These are phyloP conservation scores for Colletotrichum incanum DNA, from an alignment of 2,329 filamentous ascomycete species.

Conservation along the genomic window DNA sequence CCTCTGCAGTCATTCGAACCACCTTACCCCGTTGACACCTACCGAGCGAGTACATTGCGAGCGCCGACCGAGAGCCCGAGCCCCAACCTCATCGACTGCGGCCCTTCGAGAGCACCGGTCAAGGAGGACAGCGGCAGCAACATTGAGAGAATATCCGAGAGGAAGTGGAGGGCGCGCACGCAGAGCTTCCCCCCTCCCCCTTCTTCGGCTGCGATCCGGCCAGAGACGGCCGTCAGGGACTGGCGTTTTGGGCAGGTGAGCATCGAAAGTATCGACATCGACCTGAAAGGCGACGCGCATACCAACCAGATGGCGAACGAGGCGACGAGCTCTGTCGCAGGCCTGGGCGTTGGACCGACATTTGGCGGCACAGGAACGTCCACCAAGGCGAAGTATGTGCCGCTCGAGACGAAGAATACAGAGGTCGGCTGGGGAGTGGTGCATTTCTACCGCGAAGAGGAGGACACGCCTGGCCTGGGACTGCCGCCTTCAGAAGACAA, in stretches of 20 bases:
- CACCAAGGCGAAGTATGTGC: constrained; percentile 86
- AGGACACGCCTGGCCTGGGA: constrained; percentile 76
- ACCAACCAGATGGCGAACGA: constrained; percentile 54
- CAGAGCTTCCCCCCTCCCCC: constrained; percentile 61
- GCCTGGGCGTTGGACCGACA: constrained; percentile 68
- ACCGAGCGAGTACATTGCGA: constrained; percentile 16
- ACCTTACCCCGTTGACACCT: constrained; percentile 28
- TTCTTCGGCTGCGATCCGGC: constrained; percentile 61
- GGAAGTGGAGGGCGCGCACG: constrained; percentile 58
- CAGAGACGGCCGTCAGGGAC: constrained; percentile 71
- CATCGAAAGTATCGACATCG: constrained; percentile 86
- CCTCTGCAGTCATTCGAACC: constrained; percentile 41
- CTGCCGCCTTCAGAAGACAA: constrained; percentile 49
- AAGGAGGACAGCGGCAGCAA: constrained; percentile 52
- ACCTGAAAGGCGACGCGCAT: constrained; percentile 47
- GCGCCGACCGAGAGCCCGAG: constrained; percentile 24
- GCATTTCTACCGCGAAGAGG: constrained; percentile 90
- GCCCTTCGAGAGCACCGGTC: constrained; percentile 55
- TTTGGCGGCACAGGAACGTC: constrained; percentile 76
- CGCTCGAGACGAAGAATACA: constrained; percentile 79
- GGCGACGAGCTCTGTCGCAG: constrained; percentile 63
- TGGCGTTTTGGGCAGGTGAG: constrained; percentile 87
- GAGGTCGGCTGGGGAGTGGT: constrained; percentile 94
- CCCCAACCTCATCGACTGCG: constrained; percentile 65
- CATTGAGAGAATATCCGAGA: constrained; percentile 57